Evolutionary conservation across 2,329 filamentous ascomycete species (phyloP).

Genomic region (Aspergillus fumigatiaffinis): DNA sequence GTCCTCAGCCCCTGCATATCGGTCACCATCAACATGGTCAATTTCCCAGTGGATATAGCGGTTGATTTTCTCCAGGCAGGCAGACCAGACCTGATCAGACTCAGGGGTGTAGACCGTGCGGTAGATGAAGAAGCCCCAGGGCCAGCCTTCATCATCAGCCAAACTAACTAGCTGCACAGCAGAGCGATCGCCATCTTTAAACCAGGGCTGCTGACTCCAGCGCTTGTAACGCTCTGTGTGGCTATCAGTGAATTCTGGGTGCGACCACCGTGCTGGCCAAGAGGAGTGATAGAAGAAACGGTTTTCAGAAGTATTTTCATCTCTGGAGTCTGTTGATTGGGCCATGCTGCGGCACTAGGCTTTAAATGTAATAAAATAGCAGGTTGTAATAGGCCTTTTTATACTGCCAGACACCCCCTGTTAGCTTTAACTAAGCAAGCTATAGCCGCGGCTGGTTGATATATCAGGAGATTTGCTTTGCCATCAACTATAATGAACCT

Average conservation of each 20-base stretch:
- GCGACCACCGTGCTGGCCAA: background rate
- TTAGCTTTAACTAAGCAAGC: no score
- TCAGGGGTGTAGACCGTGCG: constrained; percentile 20
- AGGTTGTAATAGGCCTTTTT: background rate
- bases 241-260: background rate
- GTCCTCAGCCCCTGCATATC: background rate
- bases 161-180: background rate
- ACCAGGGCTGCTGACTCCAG: background rate
- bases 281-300: background rate
- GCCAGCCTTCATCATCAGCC: background rate
- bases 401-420: no score
- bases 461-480: no score
- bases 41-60: constrained; percentile 12
- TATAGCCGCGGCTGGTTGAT: no score
- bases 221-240: background rate
- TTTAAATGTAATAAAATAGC: background rate
- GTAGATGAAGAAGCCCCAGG: constrained; percentile 20
- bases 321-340: background rate
- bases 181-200: background rate
- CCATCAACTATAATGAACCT: no score
- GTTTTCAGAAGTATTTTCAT: background rate
- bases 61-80: constrained; percentile 12
- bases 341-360: background rate
- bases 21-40: constrained; percentile 1
- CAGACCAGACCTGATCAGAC: constrained; percentile 15